Evolutionary conservation across 495 filamentous ascomycete species (phyloP).

Genomic region (Aspergillus avenaceus): DNA sequence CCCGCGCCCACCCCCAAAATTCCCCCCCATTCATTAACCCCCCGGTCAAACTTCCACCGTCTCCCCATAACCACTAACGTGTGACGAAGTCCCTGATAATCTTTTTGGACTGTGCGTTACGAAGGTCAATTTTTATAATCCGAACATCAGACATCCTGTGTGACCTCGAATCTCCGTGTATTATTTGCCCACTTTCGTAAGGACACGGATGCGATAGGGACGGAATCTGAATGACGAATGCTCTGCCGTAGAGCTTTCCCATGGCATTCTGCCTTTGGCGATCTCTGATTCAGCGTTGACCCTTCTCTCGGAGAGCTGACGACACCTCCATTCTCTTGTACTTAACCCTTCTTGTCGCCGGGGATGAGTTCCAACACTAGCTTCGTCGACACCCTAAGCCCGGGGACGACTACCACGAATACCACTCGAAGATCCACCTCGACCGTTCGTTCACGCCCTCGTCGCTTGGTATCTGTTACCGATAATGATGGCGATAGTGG

Average conservation of each 20-base stretch:
- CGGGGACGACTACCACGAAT: slow-evolving; percentile 29
- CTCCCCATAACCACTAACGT: background rate
- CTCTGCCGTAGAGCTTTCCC: slow-evolving; percentile 37
- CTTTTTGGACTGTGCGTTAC: background rate
- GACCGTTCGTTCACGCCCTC: slow-evolving; percentile 40
- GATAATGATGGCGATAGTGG: slow-evolving; percentile 34
- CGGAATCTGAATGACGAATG: slow-evolving; percentile 40
- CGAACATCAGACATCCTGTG: too few species aligned
- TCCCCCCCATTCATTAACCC: background rate
- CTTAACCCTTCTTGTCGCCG: slow-evolving; percentile 19
- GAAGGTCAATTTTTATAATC: background rate
- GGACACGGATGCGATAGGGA: slow-evolving; percentile 35
- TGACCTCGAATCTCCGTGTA: too few species aligned
- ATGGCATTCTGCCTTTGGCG: slow-evolving; percentile 41
- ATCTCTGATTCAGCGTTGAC: slow-evolving; percentile 20
- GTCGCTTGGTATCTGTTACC: slow-evolving; percentile 40
- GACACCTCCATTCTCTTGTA: slow-evolving; percentile 16
- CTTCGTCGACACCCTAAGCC: slow-evolving; percentile 36
- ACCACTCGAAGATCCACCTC: slow-evolving; percentile 29
- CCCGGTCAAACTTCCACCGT: background rate
- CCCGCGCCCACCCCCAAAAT: background rate
- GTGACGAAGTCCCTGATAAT: background rate
- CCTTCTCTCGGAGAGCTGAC: slow-evolving; percentile 20
- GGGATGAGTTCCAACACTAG: slow-evolving; percentile 46
- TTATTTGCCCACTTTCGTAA: slow-evolving; percentile 6